Base-by-base conservation (phyloP, 1,284 basidiomycete species). In the Uromyces viciae-fabae region DNA sequence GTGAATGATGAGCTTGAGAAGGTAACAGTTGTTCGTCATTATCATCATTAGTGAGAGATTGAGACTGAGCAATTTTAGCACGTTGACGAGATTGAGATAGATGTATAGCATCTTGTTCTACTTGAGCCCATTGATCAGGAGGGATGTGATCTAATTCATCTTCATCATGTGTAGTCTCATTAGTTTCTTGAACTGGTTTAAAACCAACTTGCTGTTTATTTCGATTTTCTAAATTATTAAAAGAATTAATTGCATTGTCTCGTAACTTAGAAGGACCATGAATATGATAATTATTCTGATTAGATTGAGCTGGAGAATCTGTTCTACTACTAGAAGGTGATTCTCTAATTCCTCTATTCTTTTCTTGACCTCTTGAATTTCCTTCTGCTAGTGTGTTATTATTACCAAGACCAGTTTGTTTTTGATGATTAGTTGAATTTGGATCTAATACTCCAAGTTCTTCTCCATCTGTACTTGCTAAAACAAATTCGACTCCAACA, bases 391-490 rank as follows among this genome's bases (percentile, higher is more conserved):
- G 38, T 33, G 4, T 9, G 17, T 49, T 17, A 15, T 62, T 33
- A 25, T 62, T n/a, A n/a, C n/a, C n/a, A 33, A n/a, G 25, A 43
- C 14, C 19, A n/a, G n/a, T 54, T 54, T 54, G 49, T 54, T 15
- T 54, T n/a, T n/a, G n/a, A n/a, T n/a, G n/a, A n/a, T n/a, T n/a
- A n/a, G n/a, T n/a, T n/a, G n/a, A n/a, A n/a, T n/a, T n/a, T n/a
- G n/a, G n/a, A 9, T 77, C 75, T 4, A 49, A 38, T 36, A 22
- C 42, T 22, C 76, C 52, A 3, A 71, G 42, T 43, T 79, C 52
- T 38, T 79, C 68, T 15, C 77, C 77, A 46, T 58, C 49, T 1
- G 68, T 79, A 33, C 77, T 79, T 8, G 77, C 77, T 36, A 79
- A 36, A 25, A 79, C 68, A 31, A 79, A 79, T 38, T 79, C 77